Evolutionary conservation across 2,329 filamentous ascomycete species (phyloP), one percentile per base, ranked within the genome.

Genomic region (Aureobasidium sp.): DNA sequence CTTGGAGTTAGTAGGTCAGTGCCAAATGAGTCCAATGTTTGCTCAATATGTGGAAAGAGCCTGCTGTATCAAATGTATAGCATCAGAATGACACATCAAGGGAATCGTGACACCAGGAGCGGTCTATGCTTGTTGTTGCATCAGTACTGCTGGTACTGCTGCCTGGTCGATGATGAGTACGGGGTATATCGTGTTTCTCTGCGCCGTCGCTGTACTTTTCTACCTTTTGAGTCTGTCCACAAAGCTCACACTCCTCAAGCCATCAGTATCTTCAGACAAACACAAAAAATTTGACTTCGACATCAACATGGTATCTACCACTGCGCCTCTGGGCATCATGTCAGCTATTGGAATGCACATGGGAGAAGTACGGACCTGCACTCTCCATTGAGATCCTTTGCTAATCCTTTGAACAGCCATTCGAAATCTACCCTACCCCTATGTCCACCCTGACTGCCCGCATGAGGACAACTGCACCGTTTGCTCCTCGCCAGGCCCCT

Each of bases 211-310:
- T 25, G 10, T 3, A 27, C 13, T 44, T 3, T 11, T 13, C 25
- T 5, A 11, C 39, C 6, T 21, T 11, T 8, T 0, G n/a, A 4
- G 5, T 0, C 14, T 3, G 21, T 27, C 3, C 5, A 14, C 41
- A 27, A 5, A 27, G 9, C 9, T 2, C 5, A 4, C 5, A 0
- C 21, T 13, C 13, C 0, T 11, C 3, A 1, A 13, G 9, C 2
- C 21, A 27, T 6, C 5, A 6, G 13, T 3, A 27, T 10, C 10
- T 5, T 1, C 1, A 21, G 21, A 21, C 21, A 1, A 21, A 21
- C 21, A 21, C 1, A 1, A 21, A 21, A 21, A 21, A 21, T 21
- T 21, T 1, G 21, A 21, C 21, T 21, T 21, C 21, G 21, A 21
- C 21, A 21, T 6, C 21, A 44, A 44, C 41, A 44, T 44, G 41